Percentiles rank a stretch among this genome's conserved stretches.
Evolutionary conservation across 2,329 filamentous ascomycete species (phyloP).

Genomic region (Hypoxylon sp.): DNA sequence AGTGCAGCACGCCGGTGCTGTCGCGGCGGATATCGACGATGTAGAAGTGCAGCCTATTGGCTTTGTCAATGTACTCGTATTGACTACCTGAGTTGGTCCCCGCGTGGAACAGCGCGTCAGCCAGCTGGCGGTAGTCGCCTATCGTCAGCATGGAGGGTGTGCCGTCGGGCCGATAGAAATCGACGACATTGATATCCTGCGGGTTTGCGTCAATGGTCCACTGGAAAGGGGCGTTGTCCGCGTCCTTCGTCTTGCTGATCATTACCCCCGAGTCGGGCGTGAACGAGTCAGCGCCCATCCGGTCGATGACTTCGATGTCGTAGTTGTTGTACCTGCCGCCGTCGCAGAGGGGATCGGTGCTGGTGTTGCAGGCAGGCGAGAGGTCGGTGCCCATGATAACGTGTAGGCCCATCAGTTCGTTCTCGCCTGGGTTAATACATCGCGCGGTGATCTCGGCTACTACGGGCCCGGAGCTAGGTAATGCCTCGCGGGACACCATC

Average conservation of each 20-base stretch:
- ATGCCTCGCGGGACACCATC: conserved; percentile 60
- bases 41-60: conserved; percentile 66
- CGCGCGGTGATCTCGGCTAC: conserved; percentile 64
- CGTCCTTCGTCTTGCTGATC: conserved; percentile 67
- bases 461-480: conserved; percentile 61
- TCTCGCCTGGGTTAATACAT: conserved; percentile 58
- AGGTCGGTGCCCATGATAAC: conserved; percentile 62
- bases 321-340: conserved; percentile 66
- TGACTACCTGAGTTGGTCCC: conserved; percentile 66
- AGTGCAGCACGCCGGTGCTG: conserved; percentile 61
- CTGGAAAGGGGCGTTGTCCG: conserved; percentile 63
- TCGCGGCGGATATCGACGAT: conserved; percentile 62
- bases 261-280: conserved; percentile 66
- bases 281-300: conserved; percentile 69
- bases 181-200: conserved; percentile 64
- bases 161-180: conserved; percentile 66
- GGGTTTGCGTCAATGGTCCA: conserved; percentile 70
- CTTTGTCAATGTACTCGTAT: conserved; percentile 63
- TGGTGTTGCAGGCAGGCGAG: conserved; percentile 60
- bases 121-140: conserved; percentile 68
- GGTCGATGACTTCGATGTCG: conserved; percentile 67
- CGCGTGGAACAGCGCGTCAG: conserved; percentile 68
- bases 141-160: conserved; percentile 63
- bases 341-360: conserved; percentile 64
- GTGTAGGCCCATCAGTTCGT: conserved; percentile 63